Conservation (phyloP, 805 yeast genomes). For the Pichia rugopelliculosa region DNA sequence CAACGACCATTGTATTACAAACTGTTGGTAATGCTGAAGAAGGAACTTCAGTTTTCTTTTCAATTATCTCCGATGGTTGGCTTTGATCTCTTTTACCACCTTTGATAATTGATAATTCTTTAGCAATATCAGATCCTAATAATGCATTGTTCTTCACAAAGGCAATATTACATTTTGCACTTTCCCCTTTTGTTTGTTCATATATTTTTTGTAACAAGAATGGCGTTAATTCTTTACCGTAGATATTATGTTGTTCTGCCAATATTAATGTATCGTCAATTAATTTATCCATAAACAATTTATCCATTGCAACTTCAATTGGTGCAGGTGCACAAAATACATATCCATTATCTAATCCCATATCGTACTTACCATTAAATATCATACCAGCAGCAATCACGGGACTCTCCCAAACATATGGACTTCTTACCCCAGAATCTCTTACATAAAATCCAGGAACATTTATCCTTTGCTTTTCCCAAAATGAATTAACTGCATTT, state of each 20-base stretch:
- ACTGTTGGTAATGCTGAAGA: background rate
- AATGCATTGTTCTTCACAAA: conserved; percentile 74
- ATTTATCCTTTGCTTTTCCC: conserved; percentile 10
- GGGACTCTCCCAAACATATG: conserved; percentile 50
- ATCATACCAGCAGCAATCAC: conserved; percentile 58
- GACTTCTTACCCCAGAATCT: conserved; percentile 67
- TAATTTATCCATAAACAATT: conserved; percentile 42
- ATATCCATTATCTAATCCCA: conserved; percentile 58
- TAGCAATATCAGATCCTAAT: conserved; percentile 62
- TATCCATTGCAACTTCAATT: conserved; percentile 46
- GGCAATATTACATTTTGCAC: conserved; percentile 62
- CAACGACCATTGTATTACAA: conserved; percentile 44
- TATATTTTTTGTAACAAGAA: conserved; percentile 62
- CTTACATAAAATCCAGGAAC: conserved; percentile 81
- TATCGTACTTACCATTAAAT: conserved; percentile 34
- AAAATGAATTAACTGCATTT: conserved; percentile 2
- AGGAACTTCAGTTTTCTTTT: background rate
- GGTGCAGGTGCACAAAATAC: conserved; percentile 85
- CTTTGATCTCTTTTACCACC: conserved; percentile 3
- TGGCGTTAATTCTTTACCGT: conserved; percentile 77
- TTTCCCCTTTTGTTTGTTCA: conserved; percentile 57
- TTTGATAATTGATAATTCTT: conserved; percentile 36
- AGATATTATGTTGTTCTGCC: conserved; percentile 45
- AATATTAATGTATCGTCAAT: conserved; percentile 52
- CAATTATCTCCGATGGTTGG: background rate